phyloP scores from a whole-genome alignment of 2,329 filamentous ascomycete species.

The Penicillium fuscoglaucum region DNA sequence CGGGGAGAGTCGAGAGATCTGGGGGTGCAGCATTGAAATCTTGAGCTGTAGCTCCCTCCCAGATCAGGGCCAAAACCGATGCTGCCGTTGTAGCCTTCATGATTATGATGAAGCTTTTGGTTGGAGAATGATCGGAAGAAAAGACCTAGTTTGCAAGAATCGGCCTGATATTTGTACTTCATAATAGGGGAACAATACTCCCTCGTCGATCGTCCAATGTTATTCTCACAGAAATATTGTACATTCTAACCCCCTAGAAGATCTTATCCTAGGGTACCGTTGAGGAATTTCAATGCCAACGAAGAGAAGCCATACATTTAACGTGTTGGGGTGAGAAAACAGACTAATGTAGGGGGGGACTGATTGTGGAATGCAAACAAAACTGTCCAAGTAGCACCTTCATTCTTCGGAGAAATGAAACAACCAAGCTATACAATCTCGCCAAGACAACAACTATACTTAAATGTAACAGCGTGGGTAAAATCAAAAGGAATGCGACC shows the following conservation, averaged over 20 bases:
- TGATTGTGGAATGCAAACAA: neutral
- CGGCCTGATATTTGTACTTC: neutral
- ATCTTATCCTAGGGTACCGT: neutral
- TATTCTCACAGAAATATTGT: neutral
- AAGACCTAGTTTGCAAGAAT: neutral
- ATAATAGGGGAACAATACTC: neutral
- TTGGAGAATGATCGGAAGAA: neutral
- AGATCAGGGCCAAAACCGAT: neutral
- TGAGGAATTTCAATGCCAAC: neutral
- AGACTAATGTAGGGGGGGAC: neutral
- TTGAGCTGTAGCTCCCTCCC: neutral
- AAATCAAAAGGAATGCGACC: neutral
- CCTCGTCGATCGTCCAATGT: neutral
- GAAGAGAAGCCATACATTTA: neutral
- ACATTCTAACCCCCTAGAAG: neutral
- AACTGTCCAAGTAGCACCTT: neutral
- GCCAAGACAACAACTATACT: neutral
- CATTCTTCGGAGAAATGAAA: neutral
- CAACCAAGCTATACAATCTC: neutral
- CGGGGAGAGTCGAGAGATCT: neutral
- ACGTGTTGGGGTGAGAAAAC: neutral
- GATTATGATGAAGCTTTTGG: neutral
- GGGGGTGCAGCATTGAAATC: neutral
- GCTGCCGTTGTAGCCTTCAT: neutral
- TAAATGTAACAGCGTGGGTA: neutral